A percentile compares a stretch with the other conserved stretches of the same genome.
Evolutionary conservation across 2,329 filamentous ascomycete genomes (phyloP).

Genomic region (Nemania diffusa): DNA sequence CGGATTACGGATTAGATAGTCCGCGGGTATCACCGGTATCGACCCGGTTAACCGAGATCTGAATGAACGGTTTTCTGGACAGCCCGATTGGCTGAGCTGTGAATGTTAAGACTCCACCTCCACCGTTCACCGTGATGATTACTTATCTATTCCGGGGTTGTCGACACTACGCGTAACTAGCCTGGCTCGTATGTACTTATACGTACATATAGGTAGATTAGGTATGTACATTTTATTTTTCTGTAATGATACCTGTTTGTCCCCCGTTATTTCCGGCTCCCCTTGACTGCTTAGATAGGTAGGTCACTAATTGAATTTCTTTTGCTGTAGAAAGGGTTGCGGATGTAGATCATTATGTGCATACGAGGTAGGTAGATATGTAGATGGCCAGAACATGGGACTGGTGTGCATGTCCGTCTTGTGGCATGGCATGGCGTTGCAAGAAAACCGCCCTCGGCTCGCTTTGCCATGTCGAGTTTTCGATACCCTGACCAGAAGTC

Average conservation of each 20-base stretch:
- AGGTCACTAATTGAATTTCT: background rate
- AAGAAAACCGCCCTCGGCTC: background rate
- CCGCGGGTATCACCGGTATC: conserved; percentile 21
- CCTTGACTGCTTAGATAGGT: background rate
- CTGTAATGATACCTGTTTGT: background rate
- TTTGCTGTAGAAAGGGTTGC: background rate
- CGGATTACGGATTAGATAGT: background rate
- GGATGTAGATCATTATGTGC: background rate
- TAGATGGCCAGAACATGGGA: background rate
- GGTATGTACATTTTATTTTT: background rate
- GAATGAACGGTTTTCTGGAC: background rate
- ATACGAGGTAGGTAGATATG: too few species aligned
- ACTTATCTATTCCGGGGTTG: background rate
- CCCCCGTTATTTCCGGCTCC: background rate
- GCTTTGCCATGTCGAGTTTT: background rate
- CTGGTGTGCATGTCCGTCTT: background rate
- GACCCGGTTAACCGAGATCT: conserved; percentile 22
- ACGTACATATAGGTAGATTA: too few species aligned
- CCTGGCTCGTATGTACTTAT: too few species aligned
- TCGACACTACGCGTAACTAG: background rate
- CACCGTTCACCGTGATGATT: background rate
- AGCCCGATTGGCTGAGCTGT: conserved; percentile 19
- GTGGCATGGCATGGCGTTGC: background rate
- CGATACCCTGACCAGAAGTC: background rate
- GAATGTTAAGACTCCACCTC: conserved; percentile 8